Conservation (phyloP, 2,329 filamentous ascomycete species). For the Nigrograna mackinnonii region DNA sequence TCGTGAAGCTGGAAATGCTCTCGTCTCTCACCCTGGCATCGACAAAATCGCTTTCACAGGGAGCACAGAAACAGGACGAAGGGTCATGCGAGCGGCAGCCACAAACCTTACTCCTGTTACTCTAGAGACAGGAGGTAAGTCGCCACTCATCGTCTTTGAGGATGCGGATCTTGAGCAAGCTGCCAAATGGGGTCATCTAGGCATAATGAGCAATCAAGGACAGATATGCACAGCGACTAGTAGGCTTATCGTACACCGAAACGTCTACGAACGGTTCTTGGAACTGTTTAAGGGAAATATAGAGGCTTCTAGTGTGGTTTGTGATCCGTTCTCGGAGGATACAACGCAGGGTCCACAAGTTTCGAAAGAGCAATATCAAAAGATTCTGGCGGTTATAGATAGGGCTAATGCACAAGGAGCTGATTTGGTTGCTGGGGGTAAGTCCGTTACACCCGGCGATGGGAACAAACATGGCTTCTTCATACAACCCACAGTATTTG, state of each 20-base stretch:
- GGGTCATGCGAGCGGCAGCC: slow-evolving; percentile 1
- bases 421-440: slow-evolving; percentile 58
- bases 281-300: slow-evolving; percentile 42
- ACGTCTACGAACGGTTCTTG: slow-evolving; percentile 53
- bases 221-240: slow-evolving; percentile 85
- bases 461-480: slow-evolving; percentile 33
- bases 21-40: too few species aligned
- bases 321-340: not conserved
- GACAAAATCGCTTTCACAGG: slow-evolving; percentile 79
- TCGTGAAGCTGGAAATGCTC: not conserved
- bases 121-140: slow-evolving; percentile 88
- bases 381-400: too few species aligned
- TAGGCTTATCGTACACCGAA: slow-evolving; percentile 63
- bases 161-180: slow-evolving; percentile 60
- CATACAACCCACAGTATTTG: slow-evolving; percentile 1
- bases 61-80: slow-evolving; percentile 37
- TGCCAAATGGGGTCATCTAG: not conserved
- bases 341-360: slow-evolving; percentile 13
- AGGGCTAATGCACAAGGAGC: too few species aligned
- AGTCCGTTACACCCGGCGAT: slow-evolving; percentile 50
- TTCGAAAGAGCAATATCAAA: too few species aligned
- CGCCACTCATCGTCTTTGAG: slow-evolving; percentile 73
- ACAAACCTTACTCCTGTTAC: slow-evolving; percentile 41
- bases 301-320: not conserved
- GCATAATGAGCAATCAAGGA: slow-evolving; percentile 48